Base-by-base conservation (phyloP, 352 stramenopile species). In the Hyaloperonospora brassicae region DNA sequence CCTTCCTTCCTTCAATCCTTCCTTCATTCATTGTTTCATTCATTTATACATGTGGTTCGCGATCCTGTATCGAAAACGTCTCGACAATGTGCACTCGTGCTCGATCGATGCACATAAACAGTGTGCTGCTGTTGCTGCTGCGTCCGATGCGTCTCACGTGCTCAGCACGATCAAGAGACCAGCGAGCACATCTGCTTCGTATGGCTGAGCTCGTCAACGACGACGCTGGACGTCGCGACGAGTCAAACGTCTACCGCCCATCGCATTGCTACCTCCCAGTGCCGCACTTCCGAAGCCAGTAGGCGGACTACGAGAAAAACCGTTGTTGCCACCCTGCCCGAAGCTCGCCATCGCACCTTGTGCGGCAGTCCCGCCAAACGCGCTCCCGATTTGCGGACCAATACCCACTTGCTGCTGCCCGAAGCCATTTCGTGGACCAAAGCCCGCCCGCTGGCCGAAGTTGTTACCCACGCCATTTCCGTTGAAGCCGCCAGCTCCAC, bases 171-270 rank as follows among this genome's bases (percentile, higher is more conserved):
- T 25, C 14, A 23, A 39, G 13, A 52, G 27, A 44, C 17, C 47
- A 44, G 47, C 22, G 44, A 21, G 14, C 17, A 10, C 25, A 25
- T 17, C 21, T 45, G 40, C n/a, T 8, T 30, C 12, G 40, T 45
- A 45, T 22, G 17, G 11, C n/a, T 40, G n/a, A n/a, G 24, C 13
- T 17, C 47, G 13, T 50, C 45, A 54, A 24, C 48, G 55, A 48
- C 55, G 48, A 43, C 54, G 54, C 6, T 34, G 36, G 46, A 43
- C 44, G 44, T 59, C 44, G 23, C 46, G 55, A 27, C 55, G 55
- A 36, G 51, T 61, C n/a, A 61, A 61, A 13, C 52, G 31, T 46
- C 40, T 41, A 38, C 47, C 22, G 23, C 55, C 47, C 41, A 57
- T 46, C 6, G 31, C 31, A 40, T 52, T 61, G 40, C 47, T 45